These are phyloP conservation scores for Penicillium bovifimosum DNA, from an alignment of 495 filamentous ascomycete genomes.

Conservation along the genomic window DNA sequence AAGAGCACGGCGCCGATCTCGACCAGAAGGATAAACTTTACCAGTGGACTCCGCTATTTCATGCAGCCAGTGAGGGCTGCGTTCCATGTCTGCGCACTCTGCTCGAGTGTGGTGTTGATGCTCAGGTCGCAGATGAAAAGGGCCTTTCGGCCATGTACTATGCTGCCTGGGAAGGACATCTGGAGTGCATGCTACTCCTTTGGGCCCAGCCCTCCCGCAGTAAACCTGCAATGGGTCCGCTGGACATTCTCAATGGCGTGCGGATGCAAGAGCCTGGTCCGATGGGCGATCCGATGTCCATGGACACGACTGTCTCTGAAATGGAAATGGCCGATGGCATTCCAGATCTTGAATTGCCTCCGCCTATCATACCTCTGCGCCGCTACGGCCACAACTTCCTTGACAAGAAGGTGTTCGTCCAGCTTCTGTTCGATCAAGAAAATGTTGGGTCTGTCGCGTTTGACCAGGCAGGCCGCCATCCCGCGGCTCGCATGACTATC, in stretches of 20 bases:
- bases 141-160: conserved; percentile 94
- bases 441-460: conserved; percentile 71
- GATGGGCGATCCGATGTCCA: conserved; percentile 29
- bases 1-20: conserved; percentile 83
- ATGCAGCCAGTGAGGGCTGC: conserved; percentile 94
- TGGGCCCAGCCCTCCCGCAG: conserved; percentile 44
- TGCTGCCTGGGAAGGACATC: conserved; percentile 94
- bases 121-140: conserved; percentile 82
- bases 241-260: conserved; percentile 34
- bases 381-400: conserved; percentile 98
- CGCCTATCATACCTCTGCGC: conserved; percentile 89
- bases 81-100: conserved; percentile 78
- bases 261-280: conserved; percentile 31
- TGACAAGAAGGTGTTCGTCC: conserved; percentile 91
- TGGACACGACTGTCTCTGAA: conserved; percentile 53
- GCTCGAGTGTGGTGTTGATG: conserved; percentile 66
- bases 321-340: conserved; percentile 78
- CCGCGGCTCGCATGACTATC: conserved; percentile 89
- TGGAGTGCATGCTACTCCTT: conserved; percentile 89
- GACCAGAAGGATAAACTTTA: conserved; percentile 93
- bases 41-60: conserved; percentile 93
- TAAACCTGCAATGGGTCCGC: conserved; percentile 23
- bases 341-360: conserved; percentile 84
- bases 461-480: conserved; percentile 93
- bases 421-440: conserved; percentile 75